phyloP scores from a whole-genome alignment of 257 asterid species.

The Solanum ahanhuiri region DNA sequence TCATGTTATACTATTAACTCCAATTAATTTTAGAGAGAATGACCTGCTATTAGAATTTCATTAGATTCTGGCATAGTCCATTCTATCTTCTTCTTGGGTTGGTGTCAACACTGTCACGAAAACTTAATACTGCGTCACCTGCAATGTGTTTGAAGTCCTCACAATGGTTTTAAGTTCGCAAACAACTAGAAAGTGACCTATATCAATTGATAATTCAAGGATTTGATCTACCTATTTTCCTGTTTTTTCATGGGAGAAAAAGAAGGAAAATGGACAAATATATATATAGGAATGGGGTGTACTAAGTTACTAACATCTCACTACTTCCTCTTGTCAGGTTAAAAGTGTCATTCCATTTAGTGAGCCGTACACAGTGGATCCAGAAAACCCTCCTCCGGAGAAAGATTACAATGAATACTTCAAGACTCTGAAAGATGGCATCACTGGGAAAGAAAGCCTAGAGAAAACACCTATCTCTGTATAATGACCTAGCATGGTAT shows the following conservation, averaged over 20 bases:
- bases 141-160: not conserved
- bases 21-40: not conserved
- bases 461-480: slow-evolving; percentile 56
- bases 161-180: not conserved
- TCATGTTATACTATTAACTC: not conserved
- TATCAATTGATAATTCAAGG: not conserved
- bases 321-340: slow-evolving; percentile 36
- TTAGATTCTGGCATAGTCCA: not conserved
- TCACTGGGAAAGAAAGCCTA: slow-evolving; percentile 90
- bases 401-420: slow-evolving; percentile 75
- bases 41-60: not conserved
- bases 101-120: not conserved
- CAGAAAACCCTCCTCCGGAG: slow-evolving; percentile 85
- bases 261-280: not conserved
- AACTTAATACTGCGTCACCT: not conserved
- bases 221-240: not conserved
- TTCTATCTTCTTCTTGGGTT: not conserved
- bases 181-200: not conserved
- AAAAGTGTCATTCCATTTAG: slow-evolving; percentile 89
- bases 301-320: not conserved
- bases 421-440: slow-evolving; percentile 63
- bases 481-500: slow-evolving; percentile 19
- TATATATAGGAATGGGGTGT: no score
- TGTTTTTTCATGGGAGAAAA: not conserved
- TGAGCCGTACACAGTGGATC: slow-evolving; percentile 88